phyloP scores from a whole-genome alignment of 1,284 basidiomycete species.

The Gastroboletus turbinatus region DNA sequence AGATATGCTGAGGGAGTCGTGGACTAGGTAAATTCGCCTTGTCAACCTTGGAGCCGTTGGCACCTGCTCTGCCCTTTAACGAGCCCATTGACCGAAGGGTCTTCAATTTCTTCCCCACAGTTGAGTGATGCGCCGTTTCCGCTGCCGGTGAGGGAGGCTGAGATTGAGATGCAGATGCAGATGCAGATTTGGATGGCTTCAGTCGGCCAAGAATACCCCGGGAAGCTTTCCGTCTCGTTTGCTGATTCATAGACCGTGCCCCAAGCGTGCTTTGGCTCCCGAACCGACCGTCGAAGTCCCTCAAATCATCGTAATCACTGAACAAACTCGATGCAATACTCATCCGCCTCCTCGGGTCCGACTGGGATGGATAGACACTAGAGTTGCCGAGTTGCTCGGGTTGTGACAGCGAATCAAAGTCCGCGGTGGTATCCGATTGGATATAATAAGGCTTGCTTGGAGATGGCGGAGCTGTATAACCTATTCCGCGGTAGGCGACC shows the following conservation, averaged over 20 bases:
- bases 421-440: slow-evolving; percentile 22
- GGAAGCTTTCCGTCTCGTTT: slow-evolving; percentile 54
- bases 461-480: slow-evolving; percentile 54
- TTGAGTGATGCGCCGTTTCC: slow-evolving; percentile 38
- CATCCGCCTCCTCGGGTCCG: slow-evolving; percentile 49
- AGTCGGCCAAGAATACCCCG: slow-evolving; percentile 63
- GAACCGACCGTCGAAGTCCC: slow-evolving; percentile 81
- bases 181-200: slow-evolving; percentile 44
- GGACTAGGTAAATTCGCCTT: slow-evolving; percentile 45
- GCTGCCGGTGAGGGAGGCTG: slow-evolving; percentile 41
- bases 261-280: slow-evolving; percentile 75
- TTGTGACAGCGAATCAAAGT: slow-evolving; percentile 31
- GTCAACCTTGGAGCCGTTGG: slow-evolving; percentile 31
- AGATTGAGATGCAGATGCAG: slow-evolving; percentile 37
- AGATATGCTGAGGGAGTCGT: slow-evolving; percentile 49
- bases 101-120: slow-evolving; percentile 58
- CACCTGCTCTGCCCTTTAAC: slow-evolving; percentile 50
- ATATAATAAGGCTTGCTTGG: slow-evolving; percentile 29
- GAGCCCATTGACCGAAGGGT: slow-evolving; percentile 78
- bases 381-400: slow-evolving; percentile 32
- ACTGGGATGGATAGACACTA: slow-evolving; percentile 36
- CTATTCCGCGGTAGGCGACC: slow-evolving; percentile 76
- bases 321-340: slow-evolving; percentile 64
- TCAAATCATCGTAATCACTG: slow-evolving; percentile 82
- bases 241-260: slow-evolving; percentile 38